These are phyloP conservation scores for Lithocarpus polystachyus DNA, from an alignment of 306 rosid genomes.

Conservation along the genomic window DNA sequence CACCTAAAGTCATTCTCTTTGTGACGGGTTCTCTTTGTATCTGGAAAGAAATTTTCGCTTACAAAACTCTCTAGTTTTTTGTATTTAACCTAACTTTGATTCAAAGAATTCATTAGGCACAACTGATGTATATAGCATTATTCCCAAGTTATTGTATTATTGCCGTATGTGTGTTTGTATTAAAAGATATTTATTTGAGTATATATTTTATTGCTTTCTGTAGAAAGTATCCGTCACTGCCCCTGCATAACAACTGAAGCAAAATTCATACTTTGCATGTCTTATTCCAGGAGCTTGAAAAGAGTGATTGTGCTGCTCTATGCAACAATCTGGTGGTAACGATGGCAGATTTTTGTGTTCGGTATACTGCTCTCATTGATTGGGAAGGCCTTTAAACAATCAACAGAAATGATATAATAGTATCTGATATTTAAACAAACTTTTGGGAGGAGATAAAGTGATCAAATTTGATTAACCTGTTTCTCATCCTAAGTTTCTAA, in stretches of 20 bases:
- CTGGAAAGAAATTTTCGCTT: not conserved
- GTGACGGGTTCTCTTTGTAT: not conserved
- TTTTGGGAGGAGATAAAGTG: not conserved
- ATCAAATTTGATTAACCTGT: not conserved
- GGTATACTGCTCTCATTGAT: slow-evolving; percentile 89
- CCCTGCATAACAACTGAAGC: slow-evolving; percentile 1
- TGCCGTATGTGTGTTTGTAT: not conserved
- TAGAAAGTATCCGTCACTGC: not conserved
- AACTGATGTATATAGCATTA: too few relatives aligned
- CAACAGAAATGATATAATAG: not conserved
- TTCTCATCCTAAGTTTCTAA: slow-evolving; percentile 24
- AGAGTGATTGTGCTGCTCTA: slow-evolving; percentile 71
- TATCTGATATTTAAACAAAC: not conserved
- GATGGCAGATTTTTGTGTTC: slow-evolving; percentile 93
- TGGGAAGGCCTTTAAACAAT: slow-evolving; percentile 50
- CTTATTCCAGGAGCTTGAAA: slow-evolving; percentile 69
- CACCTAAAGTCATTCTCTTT: not conserved
- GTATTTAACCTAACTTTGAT: not conserved
- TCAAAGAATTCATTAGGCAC: not conserved
- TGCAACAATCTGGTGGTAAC: slow-evolving; percentile 80
- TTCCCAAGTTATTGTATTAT: too few relatives aligned
- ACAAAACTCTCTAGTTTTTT: not conserved
- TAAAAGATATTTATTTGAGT: not conserved
- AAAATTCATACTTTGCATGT: slow-evolving; percentile 4
- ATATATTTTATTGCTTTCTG: not conserved